Evolutionary conservation across 176 grass and related monocot species (phyloP), one percentile per base, ranked within the genome.

Genomic region (Thalia dealbata): DNA sequence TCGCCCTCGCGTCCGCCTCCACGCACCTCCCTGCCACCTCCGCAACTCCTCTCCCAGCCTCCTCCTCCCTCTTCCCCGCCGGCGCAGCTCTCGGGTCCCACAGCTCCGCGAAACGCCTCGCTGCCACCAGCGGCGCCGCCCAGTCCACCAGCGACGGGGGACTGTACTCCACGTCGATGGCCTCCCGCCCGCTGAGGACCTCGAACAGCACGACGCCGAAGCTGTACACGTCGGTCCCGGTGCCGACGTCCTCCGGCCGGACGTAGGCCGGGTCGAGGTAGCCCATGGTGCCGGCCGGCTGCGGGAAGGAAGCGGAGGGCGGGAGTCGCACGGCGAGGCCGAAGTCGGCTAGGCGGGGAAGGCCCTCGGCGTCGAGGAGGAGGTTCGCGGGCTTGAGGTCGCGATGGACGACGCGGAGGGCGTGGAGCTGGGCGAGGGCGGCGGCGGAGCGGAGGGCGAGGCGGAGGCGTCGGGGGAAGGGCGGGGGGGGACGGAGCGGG

Each of bases 191-290:
- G 54, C 54, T 75, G 55, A 75, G 73, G 13, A 75, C 38, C 73
- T 75, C 73, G 55, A 75, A 55, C 19, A 75, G 73, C 13, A 75
- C 56, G 55, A 75, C 73, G n/a, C 73, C 73, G 73, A 75, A 75
- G 73, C 73, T 75, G 56, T 75, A 75, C 19, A 75, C 73, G n/a
- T 75, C 73, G 18, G 38, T 61, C 21, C 22, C 23, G n/a, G 29
- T 45, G 55, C 54, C 2, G 73, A 75, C 30, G 54, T 27, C 56
- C n/a, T 59, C 38, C 21, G 73, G 73, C 21, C 35, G 73, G 30
- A 75, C 1, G 38, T 75, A 75, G 32, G 32, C 30, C 25, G 73
- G 73, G 56, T 75, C 73, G 13, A 75, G 30, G 73, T 75, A 75
- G 22, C 73, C 73, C 54, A 75, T 61, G n/a, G 73, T 75, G 13